Evolutionary conservation across 2,329 filamentous ascomycete genomes (phyloP), one percentile per base, ranked within the genome.

Genomic region (Rasamsonia emersonii): DNA sequence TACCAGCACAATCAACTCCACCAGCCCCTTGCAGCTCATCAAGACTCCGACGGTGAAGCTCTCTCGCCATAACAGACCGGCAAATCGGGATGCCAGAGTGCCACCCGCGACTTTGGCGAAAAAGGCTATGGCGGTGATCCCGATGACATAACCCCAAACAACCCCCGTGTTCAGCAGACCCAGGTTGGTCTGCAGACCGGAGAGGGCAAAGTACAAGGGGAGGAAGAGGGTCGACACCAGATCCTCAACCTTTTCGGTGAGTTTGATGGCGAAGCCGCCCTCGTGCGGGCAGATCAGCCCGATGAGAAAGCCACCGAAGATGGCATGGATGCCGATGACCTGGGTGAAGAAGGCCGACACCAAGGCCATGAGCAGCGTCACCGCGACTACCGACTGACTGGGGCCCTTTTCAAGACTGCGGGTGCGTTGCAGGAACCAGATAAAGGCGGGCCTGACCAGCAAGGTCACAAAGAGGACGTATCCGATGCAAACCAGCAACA

Each of bases 11-110:
- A 96, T 95, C 32, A 96, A 65, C 56, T 95, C 88, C 1, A 95
- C 88, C 7, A 96, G 68, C 48, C 89, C 89, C 58, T 96, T 96
- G 59, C 89, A 96, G 60, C 85, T 93, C 89, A 96, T 96, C 47
- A 95, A 62, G 10, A 80, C 77, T 9, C 89, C 89, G 44, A 96
- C 91, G 1, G 85, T 77, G 18, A 93, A 74, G 36, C 82, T 88
- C 56, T 96, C 89, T 37, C 88, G 75, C 89, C 89, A 96, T 2
- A 93, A 71, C 30, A 95, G 67, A 16, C 82, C 86, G 46, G 77
- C 84, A 3, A 76, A 51, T 20, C 77, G 74, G 1, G 89, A 86
- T 5, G 88, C 86, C 1, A 93, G 37, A 0, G 85, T 79, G 11
- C 85, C 86, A 24, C 88, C 89, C 9, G 79, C 65, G 31, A 96